Percentiles rank a stretch among this genome's conserved stretches.
phyloP scores from a whole-genome alignment of 805 yeast genomes.

The Scheffersomyces coipomensis region DNA sequence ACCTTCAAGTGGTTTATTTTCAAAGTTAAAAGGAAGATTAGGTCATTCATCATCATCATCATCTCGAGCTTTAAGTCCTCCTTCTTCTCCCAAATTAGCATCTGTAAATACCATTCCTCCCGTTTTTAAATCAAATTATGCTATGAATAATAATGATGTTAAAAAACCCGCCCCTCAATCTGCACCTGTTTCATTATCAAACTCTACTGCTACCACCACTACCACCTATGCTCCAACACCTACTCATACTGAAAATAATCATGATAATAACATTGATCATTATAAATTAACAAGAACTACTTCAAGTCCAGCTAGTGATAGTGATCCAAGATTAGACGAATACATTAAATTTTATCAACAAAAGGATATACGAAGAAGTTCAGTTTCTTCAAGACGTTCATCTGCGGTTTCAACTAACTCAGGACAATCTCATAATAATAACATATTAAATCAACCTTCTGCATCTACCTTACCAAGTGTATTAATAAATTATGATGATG shows the following conservation, averaged over 20 bases:
- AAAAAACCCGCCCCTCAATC: neutral
- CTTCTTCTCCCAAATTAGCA: conserved; percentile 5
- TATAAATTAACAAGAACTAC: conserved; percentile 2
- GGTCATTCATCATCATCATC: conserved; percentile 5
- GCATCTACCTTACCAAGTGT: conserved; percentile 16
- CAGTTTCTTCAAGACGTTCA: conserved; percentile 13
- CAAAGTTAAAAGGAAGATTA: conserved; percentile 35
- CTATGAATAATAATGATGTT: neutral
- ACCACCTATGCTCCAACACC: neutral
- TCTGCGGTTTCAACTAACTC: conserved; percentile 3
- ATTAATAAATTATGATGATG: conserved; percentile 15
- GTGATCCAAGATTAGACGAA: conserved; percentile 35
- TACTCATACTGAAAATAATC: neutral
- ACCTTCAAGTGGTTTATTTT: conserved; percentile 26
- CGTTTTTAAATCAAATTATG: neutral
- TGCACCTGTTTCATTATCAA: neutral
- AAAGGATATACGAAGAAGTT: conserved; percentile 16
- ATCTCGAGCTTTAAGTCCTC: too few species aligned
- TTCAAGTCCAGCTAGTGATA: neutral
- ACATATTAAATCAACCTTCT: neutral
- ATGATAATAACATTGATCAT: neutral
- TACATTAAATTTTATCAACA: conserved; percentile 33
- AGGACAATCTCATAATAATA: conserved; percentile 6
- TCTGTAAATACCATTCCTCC: neutral
- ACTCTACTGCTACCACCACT: neutral